Conservation (phyloP, 2,329 filamentous ascomycete genomes). For the Claviceps africana region DNA sequence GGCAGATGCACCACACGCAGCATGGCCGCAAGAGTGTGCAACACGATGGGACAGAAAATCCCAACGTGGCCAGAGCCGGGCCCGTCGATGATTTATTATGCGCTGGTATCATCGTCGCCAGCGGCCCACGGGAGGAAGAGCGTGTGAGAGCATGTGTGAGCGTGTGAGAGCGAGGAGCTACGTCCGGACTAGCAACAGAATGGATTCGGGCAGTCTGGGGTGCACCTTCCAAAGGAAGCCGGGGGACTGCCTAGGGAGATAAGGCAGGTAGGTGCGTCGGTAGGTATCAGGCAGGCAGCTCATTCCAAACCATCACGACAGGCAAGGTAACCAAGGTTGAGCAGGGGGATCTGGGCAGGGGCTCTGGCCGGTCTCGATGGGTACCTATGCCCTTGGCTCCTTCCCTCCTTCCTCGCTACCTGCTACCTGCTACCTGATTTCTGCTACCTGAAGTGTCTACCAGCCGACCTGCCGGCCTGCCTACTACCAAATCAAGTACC, state of each 20-base stretch:
- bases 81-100: not conserved
- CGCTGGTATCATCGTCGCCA: not conserved
- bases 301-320: not conserved
- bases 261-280: not conserved
- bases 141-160: no score
- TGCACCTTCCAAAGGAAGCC: not conserved
- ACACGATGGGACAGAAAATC: not conserved
- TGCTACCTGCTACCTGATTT: no score
- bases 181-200: not conserved
- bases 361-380: not conserved
- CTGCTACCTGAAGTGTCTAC: no score
- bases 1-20: not conserved
- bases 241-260: not conserved
- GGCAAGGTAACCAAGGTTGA: not conserved
- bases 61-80: not conserved
- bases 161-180: not conserved
- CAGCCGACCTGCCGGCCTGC: no score
- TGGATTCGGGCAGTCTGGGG: not conserved
- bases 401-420: no score
- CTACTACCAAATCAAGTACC: no score
- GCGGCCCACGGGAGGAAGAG: no score
- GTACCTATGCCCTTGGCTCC: not conserved
- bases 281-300: not conserved
- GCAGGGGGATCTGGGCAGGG: not conserved
- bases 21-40: not conserved